These are phyloP conservation scores for Amanita brunnescens DNA, from an alignment of 768 basidiomycete genomes.

Conservation along the genomic window DNA sequence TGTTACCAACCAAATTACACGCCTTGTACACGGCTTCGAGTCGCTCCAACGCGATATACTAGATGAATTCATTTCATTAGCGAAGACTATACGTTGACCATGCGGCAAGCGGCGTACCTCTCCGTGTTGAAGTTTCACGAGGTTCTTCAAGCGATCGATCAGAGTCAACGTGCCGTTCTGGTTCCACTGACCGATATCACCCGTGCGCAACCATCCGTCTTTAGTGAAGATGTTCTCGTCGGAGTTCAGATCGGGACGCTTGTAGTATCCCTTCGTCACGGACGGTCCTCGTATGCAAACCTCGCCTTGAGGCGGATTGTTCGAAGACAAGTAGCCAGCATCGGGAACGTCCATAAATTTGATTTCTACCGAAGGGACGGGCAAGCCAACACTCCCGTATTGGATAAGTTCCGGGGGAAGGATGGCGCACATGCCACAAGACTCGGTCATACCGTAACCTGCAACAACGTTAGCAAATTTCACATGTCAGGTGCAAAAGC, in stretches of 20 bases:
- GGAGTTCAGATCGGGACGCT: constrained; percentile 80
- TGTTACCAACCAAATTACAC: constrained; percentile 68
- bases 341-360: constrained; percentile 80
- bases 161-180: constrained; percentile 80
- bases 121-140: constrained; percentile 77
- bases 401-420: constrained; percentile 78
- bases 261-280: constrained; percentile 85
- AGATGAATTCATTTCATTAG: too few relatives aligned
- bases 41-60: constrained; percentile 89
- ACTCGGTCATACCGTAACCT: constrained; percentile 98
- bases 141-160: constrained; percentile 92
- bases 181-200: constrained; percentile 95
- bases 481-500: neutral
- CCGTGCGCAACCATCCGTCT: constrained; percentile 92
- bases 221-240: constrained; percentile 78
- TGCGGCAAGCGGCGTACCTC: constrained; percentile 38
- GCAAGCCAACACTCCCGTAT: constrained; percentile 75
- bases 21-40: constrained; percentile 85
- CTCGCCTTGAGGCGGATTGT: constrained; percentile 74
- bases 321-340: constrained; percentile 74
- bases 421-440: constrained; percentile 83
- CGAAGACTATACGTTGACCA: too few relatives aligned
- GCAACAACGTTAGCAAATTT: constrained; percentile 9
- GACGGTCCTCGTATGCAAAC: constrained; percentile 83
- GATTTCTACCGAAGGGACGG: constrained; percentile 81